Evolutionary conservation across 1,139 yeast genomes (phyloP).

Genomic region (Candida sanyaensis): DNA sequence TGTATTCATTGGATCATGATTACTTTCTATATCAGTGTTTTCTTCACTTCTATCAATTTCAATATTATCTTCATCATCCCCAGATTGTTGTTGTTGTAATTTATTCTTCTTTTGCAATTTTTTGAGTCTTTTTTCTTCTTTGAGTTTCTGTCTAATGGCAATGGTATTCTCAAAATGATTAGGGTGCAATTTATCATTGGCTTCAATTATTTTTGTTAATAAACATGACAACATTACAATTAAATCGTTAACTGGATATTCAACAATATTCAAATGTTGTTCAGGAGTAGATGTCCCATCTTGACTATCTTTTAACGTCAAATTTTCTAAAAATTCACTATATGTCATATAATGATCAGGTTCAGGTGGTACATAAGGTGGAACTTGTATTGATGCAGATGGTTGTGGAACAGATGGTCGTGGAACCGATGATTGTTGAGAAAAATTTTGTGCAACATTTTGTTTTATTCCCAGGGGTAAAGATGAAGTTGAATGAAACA

Average conservation of each 20-base stretch:
- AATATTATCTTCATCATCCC: slow-evolving; percentile 15
- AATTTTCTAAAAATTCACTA: slow-evolving; percentile 39
- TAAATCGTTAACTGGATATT: slow-evolving; percentile 79
- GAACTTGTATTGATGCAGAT: slow-evolving; percentile 3
- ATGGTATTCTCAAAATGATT: slow-evolving; percentile 61
- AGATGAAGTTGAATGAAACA: slow-evolving; percentile 2
- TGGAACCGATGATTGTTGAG: slow-evolving; percentile 6
- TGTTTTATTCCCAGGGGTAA: slow-evolving; percentile 4
- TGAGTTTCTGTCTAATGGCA: slow-evolving; percentile 46
- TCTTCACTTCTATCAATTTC: slow-evolving; percentile 15
- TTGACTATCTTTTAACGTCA: slow-evolving; percentile 25
- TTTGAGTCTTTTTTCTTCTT: slow-evolving; percentile 35
- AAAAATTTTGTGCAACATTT: background rate
- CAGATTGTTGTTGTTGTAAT: slow-evolving; percentile 14
- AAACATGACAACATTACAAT: slow-evolving; percentile 83
- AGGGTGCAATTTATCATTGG: slow-evolving; percentile 85
- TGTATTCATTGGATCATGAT: slow-evolving; percentile 9
- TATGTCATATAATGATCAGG: slow-evolving; percentile 52
- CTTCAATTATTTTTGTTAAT: slow-evolving; percentile 82
- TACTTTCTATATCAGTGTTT: slow-evolving; percentile 12
- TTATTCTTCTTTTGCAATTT: slow-evolving; percentile 24
- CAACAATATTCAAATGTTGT: slow-evolving; percentile 76
- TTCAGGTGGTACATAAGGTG: slow-evolving; percentile 20
- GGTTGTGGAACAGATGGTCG: slow-evolving; percentile 3
- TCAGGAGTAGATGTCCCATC: slow-evolving; percentile 25